Percentiles rank a stretch among this genome's conserved stretches.
Evolutionary conservation across 768 basidiomycete genomes (phyloP).

Genomic region (Aureoboletus auriporus): DNA sequence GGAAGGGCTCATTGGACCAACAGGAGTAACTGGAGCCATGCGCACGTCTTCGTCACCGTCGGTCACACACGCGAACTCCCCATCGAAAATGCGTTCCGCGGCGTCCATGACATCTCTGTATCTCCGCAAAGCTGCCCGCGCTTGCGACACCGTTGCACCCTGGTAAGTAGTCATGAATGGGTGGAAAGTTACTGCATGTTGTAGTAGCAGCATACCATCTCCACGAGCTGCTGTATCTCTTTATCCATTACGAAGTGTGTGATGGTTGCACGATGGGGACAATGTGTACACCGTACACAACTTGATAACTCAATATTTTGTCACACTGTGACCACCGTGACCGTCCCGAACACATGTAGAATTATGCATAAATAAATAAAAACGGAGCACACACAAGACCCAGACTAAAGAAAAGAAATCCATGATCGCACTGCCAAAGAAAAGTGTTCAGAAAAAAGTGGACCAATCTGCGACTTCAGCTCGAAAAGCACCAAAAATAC

Average conservation of each 20-base stretch:
- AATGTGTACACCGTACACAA: slow-evolving; percentile 10
- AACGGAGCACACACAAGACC: slow-evolving; percentile 9
- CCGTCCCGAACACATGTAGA: background rate
- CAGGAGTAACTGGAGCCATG: slow-evolving; percentile 34
- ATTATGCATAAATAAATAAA: slow-evolving; percentile 18
- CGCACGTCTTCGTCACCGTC: slow-evolving; percentile 48
- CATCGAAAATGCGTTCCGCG: slow-evolving; percentile 81
- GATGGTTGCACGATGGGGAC: slow-evolving; percentile 5
- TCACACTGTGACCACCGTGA: slow-evolving; percentile 25
- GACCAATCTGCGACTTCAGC: background rate
- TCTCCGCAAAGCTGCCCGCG: slow-evolving; percentile 74
- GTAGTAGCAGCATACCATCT: slow-evolving; percentile 40
- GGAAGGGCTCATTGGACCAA: slow-evolving; percentile 25
- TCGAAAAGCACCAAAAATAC: background rate
- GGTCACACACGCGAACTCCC: slow-evolving; percentile 74
- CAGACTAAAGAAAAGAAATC: slow-evolving; percentile 6
- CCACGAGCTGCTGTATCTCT: slow-evolving; percentile 58
- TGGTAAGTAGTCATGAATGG: slow-evolving; percentile 26
- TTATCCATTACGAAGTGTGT: slow-evolving; percentile 38
- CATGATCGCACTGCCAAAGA: no score
- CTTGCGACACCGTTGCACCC: slow-evolving; percentile 83
- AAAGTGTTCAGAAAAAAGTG: background rate
- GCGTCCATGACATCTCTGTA: slow-evolving; percentile 91
- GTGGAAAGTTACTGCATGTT: background rate
- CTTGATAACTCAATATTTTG: slow-evolving; percentile 15